Base-by-base conservation (phyloP, 352 stramenopile genomes). In the Saprolegnia diclina region DNA sequence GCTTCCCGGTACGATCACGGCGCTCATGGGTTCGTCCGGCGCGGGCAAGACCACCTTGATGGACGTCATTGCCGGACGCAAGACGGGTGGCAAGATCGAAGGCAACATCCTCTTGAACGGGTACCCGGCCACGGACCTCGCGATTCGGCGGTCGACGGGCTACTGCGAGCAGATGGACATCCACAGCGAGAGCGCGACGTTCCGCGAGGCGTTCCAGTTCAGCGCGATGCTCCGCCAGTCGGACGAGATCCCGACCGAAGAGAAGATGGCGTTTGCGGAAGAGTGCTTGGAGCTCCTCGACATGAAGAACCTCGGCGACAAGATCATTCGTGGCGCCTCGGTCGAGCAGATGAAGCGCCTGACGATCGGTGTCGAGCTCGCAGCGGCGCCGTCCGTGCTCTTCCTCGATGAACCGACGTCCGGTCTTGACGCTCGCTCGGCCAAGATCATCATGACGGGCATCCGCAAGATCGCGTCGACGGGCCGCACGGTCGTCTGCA, bases 31-130 rank as follows among this genome's bases (percentile, higher is more conserved):
- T 0, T 85, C 81, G 0, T 85, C 77, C 11, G 86, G 87, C 26
- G 84, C 88, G 21, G 91, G 93, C 6, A 98, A 98, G 73, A 97
- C 93, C 3, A 98, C 94, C 2, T 77, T 98, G 10, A 92, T 97
- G 76, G 92, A 98, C 75, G 91, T 98, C 0, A 94, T 98, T 52
- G 90, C 94, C 0, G 77, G 94, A 4, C 80, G 94, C 56, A 98
- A 98, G 74, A 94, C 80, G 13, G 83, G 81, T 37, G 94, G 93
- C 10, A 81, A 76, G 35, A 85, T 93, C 45, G 75, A 72, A 19
- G 90, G 89, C 18, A 73, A 91, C 9, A 83, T 96, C 22, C 32
- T 89, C 24, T 74, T 77, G 13, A 90, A 88, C 24, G 80, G 80
- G 0, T 73, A 77, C 50, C 71, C 76, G 0, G 78, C 79, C 0